phyloP scores from a whole-genome alignment of 2,329 filamentous ascomycete genomes.

The Ophiosphaerella narmari region DNA sequence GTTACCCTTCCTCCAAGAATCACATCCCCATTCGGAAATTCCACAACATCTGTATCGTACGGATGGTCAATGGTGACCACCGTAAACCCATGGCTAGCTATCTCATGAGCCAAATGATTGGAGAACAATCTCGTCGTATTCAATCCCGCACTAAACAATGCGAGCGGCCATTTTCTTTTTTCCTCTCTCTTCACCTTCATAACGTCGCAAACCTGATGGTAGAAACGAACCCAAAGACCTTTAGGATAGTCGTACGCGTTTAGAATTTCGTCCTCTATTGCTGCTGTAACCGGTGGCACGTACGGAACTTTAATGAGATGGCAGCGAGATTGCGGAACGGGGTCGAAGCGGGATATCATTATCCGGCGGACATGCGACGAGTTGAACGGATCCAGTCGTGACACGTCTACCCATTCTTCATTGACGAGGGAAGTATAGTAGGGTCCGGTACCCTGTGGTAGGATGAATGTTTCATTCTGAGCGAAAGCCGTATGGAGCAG shows the following conservation, averaged over 20 bases:
- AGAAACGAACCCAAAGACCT: neutral
- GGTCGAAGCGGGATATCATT: constrained; percentile 25
- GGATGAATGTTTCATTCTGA: neutral
- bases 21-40: constrained; percentile 50
- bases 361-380: constrained; percentile 14
- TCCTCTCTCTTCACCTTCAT: neutral
- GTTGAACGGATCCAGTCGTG: constrained; percentile 18
- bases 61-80: constrained; percentile 57
- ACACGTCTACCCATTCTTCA: constrained; percentile 13
- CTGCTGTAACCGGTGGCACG: constrained; percentile 9
- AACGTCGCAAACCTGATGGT: constrained; percentile 3
- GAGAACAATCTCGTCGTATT: constrained; percentile 50
- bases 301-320: constrained; percentile 11
- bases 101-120: constrained; percentile 47
- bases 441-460: constrained; percentile 1
- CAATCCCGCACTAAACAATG: constrained; percentile 52
- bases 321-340: constrained; percentile 9
- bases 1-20: constrained; percentile 11
- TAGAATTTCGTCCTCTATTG: constrained; percentile 14
- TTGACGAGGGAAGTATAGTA: constrained; percentile 6
- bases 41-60: constrained; percentile 52
- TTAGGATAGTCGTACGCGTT: neutral
- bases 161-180: constrained; percentile 8
- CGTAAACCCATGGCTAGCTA: constrained; percentile 53
- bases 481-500: neutral